Evolutionary conservation across 78 protist genomes (phyloP), one percentile per base, ranked within the genome.

Genomic region (Carpediemonas membranifera): DNA sequence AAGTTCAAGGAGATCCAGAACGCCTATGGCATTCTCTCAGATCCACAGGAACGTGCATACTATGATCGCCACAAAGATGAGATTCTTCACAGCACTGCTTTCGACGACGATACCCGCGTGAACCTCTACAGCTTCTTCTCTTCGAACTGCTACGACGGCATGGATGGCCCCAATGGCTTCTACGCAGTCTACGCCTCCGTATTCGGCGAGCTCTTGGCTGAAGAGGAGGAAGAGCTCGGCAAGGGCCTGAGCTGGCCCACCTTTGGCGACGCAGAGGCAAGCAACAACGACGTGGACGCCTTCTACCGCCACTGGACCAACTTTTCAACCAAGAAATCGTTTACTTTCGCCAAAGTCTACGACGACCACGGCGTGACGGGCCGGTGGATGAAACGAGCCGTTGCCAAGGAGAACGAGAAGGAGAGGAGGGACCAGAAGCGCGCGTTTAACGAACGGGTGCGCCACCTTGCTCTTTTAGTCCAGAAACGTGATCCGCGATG

Each of bases 351-450:
- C n/a, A 85, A 83, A 62, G 36, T 57, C 39, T 83, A 83, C 71
- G 78, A 87, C 39, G 63, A 73, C 11, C 52, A 58, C 21, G 84
- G 80, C 25, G 86, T 80, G 11, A 78, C 81, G 39, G 66, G 78
- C 59, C 55, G 87, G 14, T 56, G 60, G 58, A 37, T 72, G 24
- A 74, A 73, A 59, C 63, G 92, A 35, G 64, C 73, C 21, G 80
- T 83, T 62, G 92, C 83, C 70, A 77, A 79, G 64, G 87, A 82
- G 53, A 87, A 87, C 74, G 50, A 70, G 54, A 80, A 80, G 47
- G 81, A 69, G 55, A 51, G 92, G 15, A 44, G 14, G 0, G 43
- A 21, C 25, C 79, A 74, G 19, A 18, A 60, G 37, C 25, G 52
- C 1, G 69, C 51, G 35, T 73, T 37, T 37, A 68, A 77, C 43